A percentile compares a stretch with the other conserved stretches of the same genome.
Conservation (phyloP, 192 early-diverging fungal species). For the Coemansia sp. region DNA sequence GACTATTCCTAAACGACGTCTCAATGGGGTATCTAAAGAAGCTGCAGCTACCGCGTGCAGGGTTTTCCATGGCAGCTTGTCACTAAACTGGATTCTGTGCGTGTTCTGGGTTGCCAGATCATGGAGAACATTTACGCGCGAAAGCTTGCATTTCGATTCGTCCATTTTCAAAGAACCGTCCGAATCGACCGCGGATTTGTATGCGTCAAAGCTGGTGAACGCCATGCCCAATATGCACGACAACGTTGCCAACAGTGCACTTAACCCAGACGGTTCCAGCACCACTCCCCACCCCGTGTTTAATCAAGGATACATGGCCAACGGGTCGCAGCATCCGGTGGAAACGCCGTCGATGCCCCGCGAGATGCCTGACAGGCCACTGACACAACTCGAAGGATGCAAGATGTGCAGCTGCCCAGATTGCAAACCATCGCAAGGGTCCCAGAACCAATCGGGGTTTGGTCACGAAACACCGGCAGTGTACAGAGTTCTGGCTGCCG, state of each 20-base stretch:
- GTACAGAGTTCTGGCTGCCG: neutral
- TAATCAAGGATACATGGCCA: neutral
- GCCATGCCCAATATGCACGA: neutral
- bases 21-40: neutral
- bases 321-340: neutral
- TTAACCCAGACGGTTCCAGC: neutral
- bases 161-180: conserved; percentile 36
- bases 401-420: neutral
- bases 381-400: neutral
- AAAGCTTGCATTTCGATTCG: conserved; percentile 47
- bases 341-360: neutral
- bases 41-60: conserved; percentile 28
- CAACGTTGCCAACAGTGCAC: neutral
- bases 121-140: conserved; percentile 44
- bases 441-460: neutral
- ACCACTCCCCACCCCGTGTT: neutral
- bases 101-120: conserved; percentile 29
- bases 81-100: conserved; percentile 46
- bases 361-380: neutral
- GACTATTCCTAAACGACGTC: neutral
- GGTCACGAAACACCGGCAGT: neutral
- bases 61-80: conserved; percentile 39
- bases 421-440: neutral
- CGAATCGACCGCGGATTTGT: conserved; percentile 18
- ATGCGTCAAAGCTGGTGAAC: conserved; percentile 1